Evolutionary conservation across 129 eudicot species (phyloP), one percentile per base, ranked within the genome.

Genomic region (Chrysanthemum seticuspe): DNA sequence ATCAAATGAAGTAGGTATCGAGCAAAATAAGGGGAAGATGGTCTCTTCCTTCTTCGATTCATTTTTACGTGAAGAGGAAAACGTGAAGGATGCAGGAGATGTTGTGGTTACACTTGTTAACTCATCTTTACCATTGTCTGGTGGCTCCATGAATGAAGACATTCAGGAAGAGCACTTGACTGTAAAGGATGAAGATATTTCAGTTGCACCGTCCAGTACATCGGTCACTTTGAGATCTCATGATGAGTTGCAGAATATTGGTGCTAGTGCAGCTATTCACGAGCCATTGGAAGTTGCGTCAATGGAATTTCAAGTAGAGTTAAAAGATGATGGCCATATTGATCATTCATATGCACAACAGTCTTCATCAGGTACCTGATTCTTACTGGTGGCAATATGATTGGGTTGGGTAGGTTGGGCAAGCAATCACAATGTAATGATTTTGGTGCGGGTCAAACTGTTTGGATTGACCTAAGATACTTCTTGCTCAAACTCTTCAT

Each of bases 361-460:
- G 70, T 67, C 78, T 56, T 55, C 36, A 18, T 70, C 83, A 82
- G 96, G 97, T 88, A 82, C 67, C 10, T 58, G 12, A 45, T 72
- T 45, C 16, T 77, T 74, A 53, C 0, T 4, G 58, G n/a, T 53
- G n/a, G 58, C 18, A 13, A 53, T 16, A 14, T 53, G 19, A 14
- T 14, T 14, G 58, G 18, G 58, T 14, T 53, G 7, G 58, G 16
- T 7, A 53, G 18, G 58, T 14, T 53, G 58, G 58, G 19, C 18
- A 53, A 14, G 58, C 58, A 13, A 19, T 53, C 58, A 53, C 4
- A 53, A 53, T 3, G 19, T 7, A 40, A 40, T 40, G 47, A 40
- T 40, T 40, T 40, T 40, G 19, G 19, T 13, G 2, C 58, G 19
- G 58, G 19, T 53, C 18, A 53, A 53, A 53, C 58, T 53, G 58